Base-by-base conservation (phyloP, 1,284 basidiomycete genomes). In the Sporisorium iseilematis-ciliati region DNA sequence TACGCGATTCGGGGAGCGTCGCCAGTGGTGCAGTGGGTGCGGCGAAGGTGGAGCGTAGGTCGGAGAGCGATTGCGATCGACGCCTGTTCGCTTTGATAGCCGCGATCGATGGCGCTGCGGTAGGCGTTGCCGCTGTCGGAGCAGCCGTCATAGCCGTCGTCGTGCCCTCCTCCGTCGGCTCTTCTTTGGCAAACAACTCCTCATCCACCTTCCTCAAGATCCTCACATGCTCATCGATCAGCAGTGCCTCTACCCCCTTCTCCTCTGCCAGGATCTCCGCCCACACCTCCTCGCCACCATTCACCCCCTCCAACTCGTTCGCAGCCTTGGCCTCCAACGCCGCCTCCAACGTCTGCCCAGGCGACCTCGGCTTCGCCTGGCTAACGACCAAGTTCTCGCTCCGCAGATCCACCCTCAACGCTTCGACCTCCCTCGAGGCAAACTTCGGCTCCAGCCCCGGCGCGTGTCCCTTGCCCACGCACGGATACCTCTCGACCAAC, bases 201-300 rank as follows among this genome's bases (percentile, higher is more conserved):
- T 48, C 51, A 7, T 78, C 78, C 1, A 78, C 69, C 6, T 73
- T 53, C 2, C 29, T 23, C 3, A 81, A 51, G 20, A 82, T 76
- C 11, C 80, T 53, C 3, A 63, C 65, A 41, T 81, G 72, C 43
- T 82, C 80, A 16, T 78, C 75, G 10, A 59, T 66, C 31, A 80
- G 48, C 38, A 82, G 41, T 18, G 55, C 65, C 25, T 45, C 20
- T 4, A 49, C 56, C 20, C 53, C 43, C 43, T 45, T 38, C 29
- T 26, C 11, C 57, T 63, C 53, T n/a, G 7, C 42, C 49, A 67
- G 45, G n/a, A 74, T 43, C 21, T 55, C 52, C 1, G 63, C 77
- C 66, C 78, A 78, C 38, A 66, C 26, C 21, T 68, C 80, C 3
- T 16, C 35, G 1, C 10, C 35, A 18, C 59, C 66, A 25, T 59